These are phyloP conservation scores for Setaria italica DNA, from an alignment of 202 grass and related monocot genomes.

Conservation along the genomic window DNA sequence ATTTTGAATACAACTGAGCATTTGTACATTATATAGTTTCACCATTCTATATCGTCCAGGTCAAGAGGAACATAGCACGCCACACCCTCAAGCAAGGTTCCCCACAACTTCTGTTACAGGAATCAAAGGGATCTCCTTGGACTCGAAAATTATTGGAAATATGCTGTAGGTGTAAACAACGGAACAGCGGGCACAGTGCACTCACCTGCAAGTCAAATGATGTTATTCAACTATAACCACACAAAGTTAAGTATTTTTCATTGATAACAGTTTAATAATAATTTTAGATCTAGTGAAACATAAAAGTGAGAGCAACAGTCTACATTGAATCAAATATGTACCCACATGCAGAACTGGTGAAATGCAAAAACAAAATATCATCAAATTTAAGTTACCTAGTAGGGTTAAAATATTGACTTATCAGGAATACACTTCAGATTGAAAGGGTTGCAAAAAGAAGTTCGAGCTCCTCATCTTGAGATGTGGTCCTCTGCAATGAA, in stretches of 20 bases:
- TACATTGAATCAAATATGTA: background rate
- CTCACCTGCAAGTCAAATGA: constrained; percentile 27
- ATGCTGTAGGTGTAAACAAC: background rate
- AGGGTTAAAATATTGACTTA: constrained; percentile 29
- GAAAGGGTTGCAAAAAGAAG: constrained; percentile 88
- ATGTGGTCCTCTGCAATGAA: constrained; percentile 56
- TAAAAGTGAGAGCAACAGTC: background rate
- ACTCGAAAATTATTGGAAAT: background rate
- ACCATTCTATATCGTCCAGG: background rate
- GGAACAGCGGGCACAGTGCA: background rate
- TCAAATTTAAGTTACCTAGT: constrained; percentile 40
- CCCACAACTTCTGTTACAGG: background rate
- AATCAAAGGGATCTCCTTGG: background rate
- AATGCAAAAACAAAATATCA: background rate
- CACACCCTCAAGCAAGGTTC: constrained; percentile 6
- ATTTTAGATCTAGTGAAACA: background rate
- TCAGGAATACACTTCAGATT: constrained; percentile 48
- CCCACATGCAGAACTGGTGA: background rate
- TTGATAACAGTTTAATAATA: background rate
- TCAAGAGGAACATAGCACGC: background rate
- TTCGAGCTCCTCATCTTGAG: constrained; percentile 83
- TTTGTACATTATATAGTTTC: background rate
- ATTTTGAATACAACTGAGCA: background rate
- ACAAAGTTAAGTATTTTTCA: background rate
- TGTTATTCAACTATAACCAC: background rate